Base-by-base conservation (phyloP, 805 yeast genomes). In the Vanderwaltozyma polyspora region DNA sequence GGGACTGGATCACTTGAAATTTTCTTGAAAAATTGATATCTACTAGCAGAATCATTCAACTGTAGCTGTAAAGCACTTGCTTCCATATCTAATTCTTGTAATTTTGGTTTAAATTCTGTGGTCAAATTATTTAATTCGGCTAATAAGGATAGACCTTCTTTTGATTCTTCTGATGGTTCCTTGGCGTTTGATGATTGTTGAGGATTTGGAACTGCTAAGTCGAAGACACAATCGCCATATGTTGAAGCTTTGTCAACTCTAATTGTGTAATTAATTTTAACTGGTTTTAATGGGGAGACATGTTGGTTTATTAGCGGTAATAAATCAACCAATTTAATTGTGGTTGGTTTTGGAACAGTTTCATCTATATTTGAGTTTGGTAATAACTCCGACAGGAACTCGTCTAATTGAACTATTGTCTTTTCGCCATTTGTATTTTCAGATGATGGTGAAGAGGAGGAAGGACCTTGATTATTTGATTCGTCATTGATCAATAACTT, bases 141-240 rank as follows among this genome's bases (percentile, higher is more conserved):
- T 23, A 56, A 39, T 14, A 53, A 31, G 9, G 49, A 34, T 12
- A 55, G 38, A 18, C 62, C 64, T 15, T 48, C 51, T 31, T 50
- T 52, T 39, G 55, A 50, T 6, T 44, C 25, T 19, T 48, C 53
- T 26, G 52, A 55, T 13, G 45, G 49, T 6, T 39, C 32, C 8
- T 52, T 52, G 34, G 52, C 55, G 14, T 59, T 60, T 25, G 49
- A 36, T 5, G 61, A 25, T 22, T 31, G 28, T 21, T 24, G 16
- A n/a, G 37, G 19, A 10, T 60, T 57, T 34, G 73, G 72, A 5
- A 81, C 76, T 41, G 73, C 77, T 32, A 91, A 66, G 52, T 91
- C 98, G 38, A 80, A 66, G 5, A 81, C 79, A 3, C 75, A 63
- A 28, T 84, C 93, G 19, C 95, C 95, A 38, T 82, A 63, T 3